Base-by-base conservation (phyloP, 1,284 basidiomycete species). In the Ceratobasidium papillatum region DNA sequence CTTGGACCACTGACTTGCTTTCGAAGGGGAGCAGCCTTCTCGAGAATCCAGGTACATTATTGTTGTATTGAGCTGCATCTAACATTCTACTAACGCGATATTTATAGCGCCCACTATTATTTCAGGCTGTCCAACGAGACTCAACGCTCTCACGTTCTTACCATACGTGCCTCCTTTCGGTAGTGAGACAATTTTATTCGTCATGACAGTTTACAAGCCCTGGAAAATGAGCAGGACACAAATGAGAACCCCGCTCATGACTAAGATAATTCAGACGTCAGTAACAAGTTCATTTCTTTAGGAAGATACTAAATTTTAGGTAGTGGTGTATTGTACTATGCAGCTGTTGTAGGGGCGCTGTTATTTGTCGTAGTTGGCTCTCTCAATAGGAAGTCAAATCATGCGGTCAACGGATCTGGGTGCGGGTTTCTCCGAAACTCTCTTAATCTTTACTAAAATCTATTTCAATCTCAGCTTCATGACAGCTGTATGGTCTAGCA, bases 171-270 rank as follows among this genome's bases (percentile, higher is more conserved):
- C 63, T n/a, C 63, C 45, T 25, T 65, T 65, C 27, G 25, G 19
- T 17, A 41, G 32, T 9, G 63, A 65, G 19, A 65, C 63, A 3
- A 49, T 65, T 11, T 27, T 65, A 3, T 65, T 65, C 22, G 19
- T 49, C 3, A 30, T 65, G 45, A 49, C 63, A 49, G 45, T 65
- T 4, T 65, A 65, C 22, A 65, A 65, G 25, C 63, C 63, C 8
- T 65, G 41, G 63, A 65, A 65, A 27, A 27, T 65, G 9, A 65
- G 27, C 45, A 14, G 27, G 47, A 17, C 56, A 7, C 25, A 49
- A 51, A 51, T 49, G 12, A 5, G 25, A 22, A 65, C 63, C 11
- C 45, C 63, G 17, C 43, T 49, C 9, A 30, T 27, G 27, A 30
- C 63, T 1, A 47, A 25, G 25, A n/a, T 65, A 1, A 49, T 65